These are phyloP conservation scores for Knufia fluminis DNA, from an alignment of 2,329 filamentous ascomycete genomes.

Conservation along the genomic window DNA sequence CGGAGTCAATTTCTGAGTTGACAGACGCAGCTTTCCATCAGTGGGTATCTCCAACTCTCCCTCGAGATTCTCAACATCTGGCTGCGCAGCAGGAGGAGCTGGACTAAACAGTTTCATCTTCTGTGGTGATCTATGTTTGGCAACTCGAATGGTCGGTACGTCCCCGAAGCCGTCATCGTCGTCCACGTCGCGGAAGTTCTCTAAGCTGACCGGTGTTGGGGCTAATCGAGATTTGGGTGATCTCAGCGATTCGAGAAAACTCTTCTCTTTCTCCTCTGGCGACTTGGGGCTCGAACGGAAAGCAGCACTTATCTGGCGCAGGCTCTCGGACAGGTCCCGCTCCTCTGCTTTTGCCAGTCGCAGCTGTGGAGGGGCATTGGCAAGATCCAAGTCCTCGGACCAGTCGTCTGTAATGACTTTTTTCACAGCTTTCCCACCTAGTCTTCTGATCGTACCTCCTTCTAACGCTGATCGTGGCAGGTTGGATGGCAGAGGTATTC, in stretches of 20 bases:
- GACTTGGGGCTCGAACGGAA: conserved; percentile 29
- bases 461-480: conserved; percentile 81
- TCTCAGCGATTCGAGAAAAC: conserved; percentile 25
- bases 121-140: conserved; percentile 48
- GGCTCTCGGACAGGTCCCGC: conserved; percentile 55
- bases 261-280: conserved; percentile 25
- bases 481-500: conserved; percentile 81
- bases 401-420: conserved; percentile 71
- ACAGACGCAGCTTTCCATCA: conserved; percentile 54
- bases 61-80: conserved; percentile 59
- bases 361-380: conserved; percentile 48
- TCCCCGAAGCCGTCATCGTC: conserved; percentile 57
- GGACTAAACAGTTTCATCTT: conserved; percentile 31
- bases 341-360: conserved; percentile 57
- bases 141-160: conserved; percentile 57
- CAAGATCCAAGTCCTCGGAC: conserved; percentile 67
- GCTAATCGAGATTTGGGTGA: conserved; percentile 42
- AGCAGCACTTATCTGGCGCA: conserved; percentile 55
- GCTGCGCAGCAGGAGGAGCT: conserved; percentile 28
- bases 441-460: conserved; percentile 84
- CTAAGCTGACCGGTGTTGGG: conserved; percentile 47
- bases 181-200: conserved; percentile 54
- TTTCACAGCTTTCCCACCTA: conserved; percentile 66
- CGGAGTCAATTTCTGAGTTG: conserved; percentile 50
- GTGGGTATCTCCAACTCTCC: conserved; percentile 62